These are phyloP conservation scores for Hygrocybe coccinea DNA, from an alignment of 768 basidiomycete species.

Conservation along the genomic window DNA sequence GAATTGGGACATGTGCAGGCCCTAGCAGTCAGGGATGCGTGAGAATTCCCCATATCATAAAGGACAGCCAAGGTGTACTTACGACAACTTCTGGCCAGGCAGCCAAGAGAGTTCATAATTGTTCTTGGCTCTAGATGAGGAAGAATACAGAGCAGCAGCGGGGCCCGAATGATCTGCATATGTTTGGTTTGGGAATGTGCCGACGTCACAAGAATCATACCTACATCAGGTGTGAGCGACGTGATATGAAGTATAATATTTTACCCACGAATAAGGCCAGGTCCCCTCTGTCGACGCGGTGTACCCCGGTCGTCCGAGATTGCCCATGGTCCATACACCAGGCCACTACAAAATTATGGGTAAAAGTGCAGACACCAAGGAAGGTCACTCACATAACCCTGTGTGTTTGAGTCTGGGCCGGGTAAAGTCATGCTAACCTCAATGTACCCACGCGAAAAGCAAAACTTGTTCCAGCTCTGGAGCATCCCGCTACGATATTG, in stretches of 20 bases:
- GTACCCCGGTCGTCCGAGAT: conserved; percentile 79
- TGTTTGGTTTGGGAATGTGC: conserved; percentile 74
- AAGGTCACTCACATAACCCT: conserved; percentile 41
- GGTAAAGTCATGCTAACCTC: conserved; percentile 62
- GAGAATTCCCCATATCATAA: not conserved
- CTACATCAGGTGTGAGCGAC: conserved; percentile 24
- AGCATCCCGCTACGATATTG: conserved; percentile 73
- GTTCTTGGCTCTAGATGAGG: conserved; percentile 44
- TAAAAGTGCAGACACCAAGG: not conserved
- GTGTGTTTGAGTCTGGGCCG: conserved; percentile 49
- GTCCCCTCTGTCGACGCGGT: conserved; percentile 73
- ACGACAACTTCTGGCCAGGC: conserved; percentile 73
- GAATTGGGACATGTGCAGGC: conserved; percentile 72
- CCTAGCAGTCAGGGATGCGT: conserved; percentile 26
- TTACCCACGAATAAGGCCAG: conserved; percentile 73
- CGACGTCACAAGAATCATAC: conserved; percentile 67
- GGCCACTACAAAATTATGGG: conserved; percentile 53
- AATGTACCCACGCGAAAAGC: conserved; percentile 75
- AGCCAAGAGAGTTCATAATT: conserved; percentile 67
- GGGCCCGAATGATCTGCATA: conserved; percentile 48
- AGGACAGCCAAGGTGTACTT: conserved; percentile 23
- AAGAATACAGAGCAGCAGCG: conserved; percentile 52
- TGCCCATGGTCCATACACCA: conserved; percentile 86
- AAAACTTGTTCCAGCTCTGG: conserved; percentile 89
- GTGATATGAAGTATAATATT: not conserved